phyloP scores from a whole-genome alignment of 2,329 filamentous ascomycete species.

The Scytalidium sp. region DNA sequence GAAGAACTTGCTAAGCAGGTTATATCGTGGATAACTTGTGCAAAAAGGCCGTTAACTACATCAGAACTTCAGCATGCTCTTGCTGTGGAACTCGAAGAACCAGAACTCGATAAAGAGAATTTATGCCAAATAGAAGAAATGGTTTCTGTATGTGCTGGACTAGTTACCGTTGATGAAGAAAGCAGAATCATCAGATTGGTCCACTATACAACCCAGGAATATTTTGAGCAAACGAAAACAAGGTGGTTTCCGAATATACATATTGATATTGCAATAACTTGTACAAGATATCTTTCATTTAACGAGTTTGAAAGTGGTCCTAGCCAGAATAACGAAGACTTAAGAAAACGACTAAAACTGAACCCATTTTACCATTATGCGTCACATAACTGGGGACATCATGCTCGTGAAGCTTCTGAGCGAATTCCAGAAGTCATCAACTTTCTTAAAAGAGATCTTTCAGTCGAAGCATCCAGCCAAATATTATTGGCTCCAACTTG shows the following conservation, averaged over 20 bases:
- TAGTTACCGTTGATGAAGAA: conserved; percentile 11
- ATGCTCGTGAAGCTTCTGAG: conserved; percentile 18
- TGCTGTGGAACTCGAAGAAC: conserved; percentile 28
- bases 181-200: conserved; percentile 20
- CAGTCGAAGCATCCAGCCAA: conserved; percentile 13
- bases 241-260: conserved; percentile 14
- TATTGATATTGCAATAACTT: conserved; percentile 16
- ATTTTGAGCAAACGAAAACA: conserved; percentile 15
- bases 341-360: conserved; percentile 16
- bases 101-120: conserved; percentile 32
- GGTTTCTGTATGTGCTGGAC: conserved; percentile 21
- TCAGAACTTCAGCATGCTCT: conserved; percentile 41
- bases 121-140: conserved; percentile 23
- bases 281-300: conserved; percentile 28
- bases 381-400: conserved; percentile 27
- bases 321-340: conserved; percentile 16
- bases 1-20: conserved; percentile 31
- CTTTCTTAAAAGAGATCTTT: conserved; percentile 14
- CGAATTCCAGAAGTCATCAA: conserved; percentile 5
- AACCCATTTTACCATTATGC: conserved; percentile 29
- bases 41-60: conserved; percentile 30
- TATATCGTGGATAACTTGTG: conserved; percentile 35
- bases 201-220: conserved; percentile 29
- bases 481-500: conserved; percentile 4
- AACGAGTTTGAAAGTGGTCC: conserved; percentile 18